A percentile compares a stretch with the other conserved stretches of the same genome.
Evolutionary conservation across 2,329 filamentous ascomycete species (phyloP).

Genomic region (Stachybotrys echinatus): DNA sequence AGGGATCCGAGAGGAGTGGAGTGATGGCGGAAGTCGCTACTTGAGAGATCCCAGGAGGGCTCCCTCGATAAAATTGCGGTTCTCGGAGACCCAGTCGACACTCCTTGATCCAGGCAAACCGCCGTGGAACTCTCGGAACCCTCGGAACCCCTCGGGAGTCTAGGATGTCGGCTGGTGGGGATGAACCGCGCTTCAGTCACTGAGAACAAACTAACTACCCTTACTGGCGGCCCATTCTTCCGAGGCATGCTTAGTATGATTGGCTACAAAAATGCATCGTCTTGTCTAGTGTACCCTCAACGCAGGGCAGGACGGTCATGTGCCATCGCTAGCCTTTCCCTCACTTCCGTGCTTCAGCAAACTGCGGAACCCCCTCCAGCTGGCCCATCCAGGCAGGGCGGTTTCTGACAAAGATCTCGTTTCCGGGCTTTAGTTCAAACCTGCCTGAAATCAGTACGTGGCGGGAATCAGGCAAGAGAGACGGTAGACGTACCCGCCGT

Average conservation of each 20-base stretch:
- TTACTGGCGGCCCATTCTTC: not conserved
- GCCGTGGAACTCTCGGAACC: no score
- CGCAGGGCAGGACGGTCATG: not conserved
- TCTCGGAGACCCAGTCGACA: no score
- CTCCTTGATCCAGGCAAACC: no score
- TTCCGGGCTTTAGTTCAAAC: conserved; percentile 11
- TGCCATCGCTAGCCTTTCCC: no score
- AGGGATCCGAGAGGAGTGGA: not conserved
- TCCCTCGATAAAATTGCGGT: no score
- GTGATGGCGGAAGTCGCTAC: not conserved
- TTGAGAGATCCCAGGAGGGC: not conserved
- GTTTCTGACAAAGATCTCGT: conserved; percentile 21
- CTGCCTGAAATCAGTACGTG: conserved; percentile 1
- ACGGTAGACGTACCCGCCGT: conserved; percentile 11
- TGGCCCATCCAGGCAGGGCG: conserved; percentile 17
- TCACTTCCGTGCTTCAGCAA: conserved; percentile 19
- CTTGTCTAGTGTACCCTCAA: no score
- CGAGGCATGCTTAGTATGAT: not conserved
- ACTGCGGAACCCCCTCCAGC: conserved; percentile 15
- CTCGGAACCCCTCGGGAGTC: no score
- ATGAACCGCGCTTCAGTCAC: no score
- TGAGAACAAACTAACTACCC: no score
- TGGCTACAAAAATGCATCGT: not conserved
- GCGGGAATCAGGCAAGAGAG: not conserved
- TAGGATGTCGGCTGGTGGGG: no score